Evolutionary conservation across 768 basidiomycete species (phyloP), one percentile per base, ranked within the genome.

Genomic region (Lactarius hengduanensis): DNA sequence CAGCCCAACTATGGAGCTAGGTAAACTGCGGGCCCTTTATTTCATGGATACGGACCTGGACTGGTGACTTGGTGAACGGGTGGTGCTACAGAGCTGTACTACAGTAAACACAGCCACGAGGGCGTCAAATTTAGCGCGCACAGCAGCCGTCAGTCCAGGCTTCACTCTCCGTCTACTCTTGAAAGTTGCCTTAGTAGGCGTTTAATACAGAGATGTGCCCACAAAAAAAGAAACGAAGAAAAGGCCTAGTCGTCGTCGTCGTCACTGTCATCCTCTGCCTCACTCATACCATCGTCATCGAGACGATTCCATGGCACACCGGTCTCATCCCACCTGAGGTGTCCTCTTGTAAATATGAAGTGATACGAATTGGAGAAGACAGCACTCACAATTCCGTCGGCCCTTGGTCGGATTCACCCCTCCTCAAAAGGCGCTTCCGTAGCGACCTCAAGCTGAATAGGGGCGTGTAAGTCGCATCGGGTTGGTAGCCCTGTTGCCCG

Each of bases 251-350:
- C n/a, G 45, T 47, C 45, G 16, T 58, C 50, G 10, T 40, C 26
- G 22, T 61, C 41, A 55, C 18, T 26, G 22, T 50, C 56, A 11
- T 50, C 57, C 58, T 63, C 66, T 36, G 57, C 47, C 20, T 66
- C 65, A 15, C 61, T 54, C 38, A 40, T 26, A 7, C 62, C 61
- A 28, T 67, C 66, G 0, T 67, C 66, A 30, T 67, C 45, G 40
- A 67, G 62, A 32, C 53, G 8, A 8, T 63, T 40, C 66, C 66
- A 63, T 2, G 66, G 66, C 22, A n/a, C n/a, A 13, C 43, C 40
- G 3, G 66, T 15, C 16, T 67, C 62, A 4, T 36, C 40, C 66
- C 66, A 67, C 32, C 66, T 67, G n/a, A 28, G n/a, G 43, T 41
- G 11, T 15, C 65, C 22, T 28, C 9, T 26, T 7, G 10, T 62